Evolutionary conservation across 148 eudicot species (phyloP).

Genomic region (Hydrangea macrophylla): DNA sequence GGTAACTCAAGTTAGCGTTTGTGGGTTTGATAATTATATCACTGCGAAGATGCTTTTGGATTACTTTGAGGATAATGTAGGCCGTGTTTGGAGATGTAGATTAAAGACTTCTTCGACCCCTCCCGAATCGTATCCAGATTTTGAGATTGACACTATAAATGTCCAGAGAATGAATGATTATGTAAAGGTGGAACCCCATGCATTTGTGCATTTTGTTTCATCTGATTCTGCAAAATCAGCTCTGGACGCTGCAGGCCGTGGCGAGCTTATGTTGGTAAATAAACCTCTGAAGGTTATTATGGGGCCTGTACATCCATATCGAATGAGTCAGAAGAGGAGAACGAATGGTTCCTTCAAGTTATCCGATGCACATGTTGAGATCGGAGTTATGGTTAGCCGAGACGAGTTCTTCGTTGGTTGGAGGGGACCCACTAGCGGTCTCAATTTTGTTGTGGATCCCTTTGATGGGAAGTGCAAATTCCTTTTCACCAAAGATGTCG

Average conservation of each 20-base stretch:
- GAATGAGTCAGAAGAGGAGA: slow-evolving; percentile 50
- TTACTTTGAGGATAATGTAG: slow-evolving; percentile 46
- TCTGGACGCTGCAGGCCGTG: too few relatives aligned
- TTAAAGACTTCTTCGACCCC: too few relatives aligned
- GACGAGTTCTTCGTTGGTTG: slow-evolving; percentile 58
- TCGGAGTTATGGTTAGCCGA: slow-evolving; percentile 44
- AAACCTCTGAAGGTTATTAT: slow-evolving; percentile 38
- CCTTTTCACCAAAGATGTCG: too few relatives aligned
- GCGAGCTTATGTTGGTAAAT: slow-evolving; percentile 30
- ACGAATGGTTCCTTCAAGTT: slow-evolving; percentile 38
- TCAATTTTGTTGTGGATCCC: too few relatives aligned
- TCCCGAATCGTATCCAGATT: slow-evolving; percentile 49
- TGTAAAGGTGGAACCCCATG: slow-evolving; percentile 61
- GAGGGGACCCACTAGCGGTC: slow-evolving; percentile 68
- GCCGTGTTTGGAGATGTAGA: slow-evolving; percentile 62
- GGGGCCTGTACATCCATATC: slow-evolving; percentile 56
- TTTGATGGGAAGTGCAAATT: too few relatives aligned
- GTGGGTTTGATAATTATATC: slow-evolving; percentile 49
- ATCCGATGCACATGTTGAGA: slow-evolving; percentile 38
- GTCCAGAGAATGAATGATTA: slow-evolving; percentile 30
- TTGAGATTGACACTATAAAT: slow-evolving; percentile 16
- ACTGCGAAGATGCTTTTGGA: slow-evolving; percentile 50
- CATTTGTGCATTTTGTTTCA: slow-evolving; percentile 58
- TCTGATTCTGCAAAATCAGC: slow-evolving; percentile 33
- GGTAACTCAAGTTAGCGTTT: slow-evolving; percentile 58